These are phyloP conservation scores for Crithidia brevicula DNA, from an alignment of 208 protist genomes.

Conservation along the genomic window DNA sequence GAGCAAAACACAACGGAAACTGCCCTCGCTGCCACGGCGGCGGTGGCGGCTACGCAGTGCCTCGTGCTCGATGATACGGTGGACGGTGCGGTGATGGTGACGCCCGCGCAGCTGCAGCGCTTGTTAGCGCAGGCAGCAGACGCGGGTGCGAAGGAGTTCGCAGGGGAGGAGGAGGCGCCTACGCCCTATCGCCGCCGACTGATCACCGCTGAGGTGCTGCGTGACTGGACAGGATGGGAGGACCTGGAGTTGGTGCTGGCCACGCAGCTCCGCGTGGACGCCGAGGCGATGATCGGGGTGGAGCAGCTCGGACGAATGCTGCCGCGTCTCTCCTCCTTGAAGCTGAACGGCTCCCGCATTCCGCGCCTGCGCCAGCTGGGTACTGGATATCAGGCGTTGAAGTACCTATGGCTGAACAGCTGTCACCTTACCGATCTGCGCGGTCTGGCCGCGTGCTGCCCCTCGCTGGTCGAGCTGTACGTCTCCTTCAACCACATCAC, in stretches of 20 bases:
- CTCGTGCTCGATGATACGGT: constrained; percentile 20
- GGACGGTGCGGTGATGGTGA: constrained; percentile 3
- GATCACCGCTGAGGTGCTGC: constrained; percentile 67
- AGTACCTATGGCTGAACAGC: constrained; percentile 81
- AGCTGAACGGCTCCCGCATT: constrained; percentile 69
- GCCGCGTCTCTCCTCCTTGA: constrained; percentile 64
- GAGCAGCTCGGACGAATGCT: constrained; percentile 58
- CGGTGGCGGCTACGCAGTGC: constrained; percentile 4
- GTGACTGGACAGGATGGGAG: constrained; percentile 77
- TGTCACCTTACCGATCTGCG: constrained; percentile 64
- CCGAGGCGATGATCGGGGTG: constrained; percentile 54
- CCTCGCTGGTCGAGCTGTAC: constrained; percentile 80
- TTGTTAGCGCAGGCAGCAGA: neutral
- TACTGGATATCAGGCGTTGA: constrained; percentile 56
- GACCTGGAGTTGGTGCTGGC: constrained; percentile 69
- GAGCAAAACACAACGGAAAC: neutral
- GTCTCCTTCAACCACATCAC: constrained; percentile 80
- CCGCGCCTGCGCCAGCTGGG: constrained; percentile 76
- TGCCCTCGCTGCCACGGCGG: neutral
- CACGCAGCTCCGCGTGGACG: constrained; percentile 75
- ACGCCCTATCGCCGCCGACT: constrained; percentile 32
- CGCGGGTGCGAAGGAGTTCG: too few species aligned
- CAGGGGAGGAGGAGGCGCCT: neutral
- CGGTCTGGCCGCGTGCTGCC: constrained; percentile 71
- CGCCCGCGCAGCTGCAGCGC: constrained; percentile 13